These are phyloP conservation scores for Quercus parvula DNA, from an alignment of 306 rosid species.

Conservation along the genomic window DNA sequence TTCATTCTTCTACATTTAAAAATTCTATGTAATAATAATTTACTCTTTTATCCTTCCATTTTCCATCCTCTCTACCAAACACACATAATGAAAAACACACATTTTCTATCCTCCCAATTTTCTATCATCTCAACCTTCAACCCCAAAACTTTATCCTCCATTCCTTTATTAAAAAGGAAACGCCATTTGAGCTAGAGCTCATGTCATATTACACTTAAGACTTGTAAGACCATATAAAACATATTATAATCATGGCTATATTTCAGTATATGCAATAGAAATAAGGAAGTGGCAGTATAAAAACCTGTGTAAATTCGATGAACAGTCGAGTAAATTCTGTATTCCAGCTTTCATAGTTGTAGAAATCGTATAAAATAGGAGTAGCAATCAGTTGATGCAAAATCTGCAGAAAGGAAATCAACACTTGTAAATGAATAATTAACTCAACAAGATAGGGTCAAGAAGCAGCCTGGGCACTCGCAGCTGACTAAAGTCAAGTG, in stretches of 20 bases:
- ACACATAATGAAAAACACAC: too few species aligned
- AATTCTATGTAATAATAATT: too few species aligned
- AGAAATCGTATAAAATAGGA: slow-evolving; percentile 52
- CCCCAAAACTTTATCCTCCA: too few species aligned
- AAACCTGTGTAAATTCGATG: slow-evolving; percentile 54
- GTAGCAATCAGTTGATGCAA: slow-evolving; percentile 49
- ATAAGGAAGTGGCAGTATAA: not conserved
- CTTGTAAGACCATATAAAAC: not conserved
- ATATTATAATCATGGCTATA: not conserved
- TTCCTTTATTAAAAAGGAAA: too few species aligned
- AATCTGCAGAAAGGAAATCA: slow-evolving; percentile 31
- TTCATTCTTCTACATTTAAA: too few species aligned
- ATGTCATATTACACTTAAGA: not conserved
- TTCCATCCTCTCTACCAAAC: too few species aligned
- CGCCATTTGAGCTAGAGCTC: too few species aligned
- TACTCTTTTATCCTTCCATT: too few species aligned
- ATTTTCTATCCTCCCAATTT: too few species aligned
- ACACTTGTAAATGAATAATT: slow-evolving; percentile 4
- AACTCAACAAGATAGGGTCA: not conserved
- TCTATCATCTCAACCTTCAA: too few species aligned
- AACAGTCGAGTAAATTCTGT: slow-evolving; percentile 42
- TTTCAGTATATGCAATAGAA: not conserved
- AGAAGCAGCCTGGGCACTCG: not conserved
- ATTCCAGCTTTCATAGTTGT: slow-evolving; percentile 45
- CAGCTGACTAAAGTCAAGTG: not conserved